These are phyloP conservation scores for Diaporthe ampelina DNA, from an alignment of 2,329 filamentous ascomycete species.

Conservation along the genomic window DNA sequence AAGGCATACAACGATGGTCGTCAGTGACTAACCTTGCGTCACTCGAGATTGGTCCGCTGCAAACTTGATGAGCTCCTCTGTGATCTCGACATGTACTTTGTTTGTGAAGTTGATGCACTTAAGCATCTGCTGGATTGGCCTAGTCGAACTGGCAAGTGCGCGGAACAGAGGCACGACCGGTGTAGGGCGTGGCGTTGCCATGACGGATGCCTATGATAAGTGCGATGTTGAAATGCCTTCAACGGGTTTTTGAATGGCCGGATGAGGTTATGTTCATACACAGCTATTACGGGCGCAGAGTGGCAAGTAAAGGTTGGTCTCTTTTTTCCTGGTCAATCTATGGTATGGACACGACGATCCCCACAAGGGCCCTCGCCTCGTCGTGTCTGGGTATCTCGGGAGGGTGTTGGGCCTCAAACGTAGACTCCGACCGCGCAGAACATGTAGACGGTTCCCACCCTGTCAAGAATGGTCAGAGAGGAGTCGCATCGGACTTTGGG, in stretches of 20 bases:
- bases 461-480: constrained; percentile 54
- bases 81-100: constrained; percentile 78
- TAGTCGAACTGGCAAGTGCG: constrained; percentile 82
- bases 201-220: constrained; percentile 32
- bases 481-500: not conserved
- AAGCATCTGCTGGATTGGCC: constrained; percentile 77
- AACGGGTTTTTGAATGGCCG: not conserved
- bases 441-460: constrained; percentile 96
- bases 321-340: constrained; percentile 52
- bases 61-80: constrained; percentile 87
- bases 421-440: constrained; percentile 99
- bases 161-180: constrained; percentile 70
- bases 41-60: constrained; percentile 89
- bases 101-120: constrained; percentile 72
- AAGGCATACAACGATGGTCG: constrained; percentile 27
- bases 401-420: constrained; percentile 75
- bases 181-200: constrained; percentile 37
- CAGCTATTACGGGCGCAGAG: constrained; percentile 32
- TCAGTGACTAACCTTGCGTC: constrained; percentile 81
- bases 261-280: constrained; percentile 38
- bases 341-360: constrained; percentile 52
- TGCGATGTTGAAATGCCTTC: not conserved
- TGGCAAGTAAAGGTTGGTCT: constrained; percentile 44
- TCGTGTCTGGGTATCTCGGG: constrained; percentile 42
- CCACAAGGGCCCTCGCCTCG: constrained; percentile 38